Evolutionary conservation across 2,329 filamentous ascomycete genomes (phyloP), one percentile per base, ranked within the genome.

Genomic region (Pseudogymnoascus sp.): DNA sequence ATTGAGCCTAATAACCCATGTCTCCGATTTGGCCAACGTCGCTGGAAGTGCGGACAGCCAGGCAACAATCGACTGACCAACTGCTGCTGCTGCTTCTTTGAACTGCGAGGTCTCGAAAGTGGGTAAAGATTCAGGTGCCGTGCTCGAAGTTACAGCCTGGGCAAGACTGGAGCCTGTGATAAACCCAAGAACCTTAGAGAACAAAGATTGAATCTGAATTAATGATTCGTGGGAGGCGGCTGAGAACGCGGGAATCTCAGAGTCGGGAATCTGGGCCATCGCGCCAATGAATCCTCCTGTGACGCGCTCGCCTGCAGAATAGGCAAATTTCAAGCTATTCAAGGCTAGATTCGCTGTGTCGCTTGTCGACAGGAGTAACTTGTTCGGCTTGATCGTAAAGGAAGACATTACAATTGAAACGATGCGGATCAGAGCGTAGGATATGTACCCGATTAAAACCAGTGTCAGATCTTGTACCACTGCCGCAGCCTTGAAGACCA

Each of bases 181-280:
- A 7, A 65, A 58, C 16, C 50, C 25, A 16, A 43, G 61, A 18
- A 64, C 59, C 6, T 57, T 38, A 6, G 47, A 38, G 30, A 87
- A 72, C 33, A 82, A 76, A 33, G 74, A 74, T 70, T 89, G 85
- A 62, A 90, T 77, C 3, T 78, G 73, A 39, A 84, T 76, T 35
- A 92, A 75, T 7, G 89, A 86, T 62, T 86, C 84, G 69, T 92
- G 89, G 62, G 88, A 91, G 66, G 89, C 77, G 47, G 88, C 86
- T 0, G 89, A 92, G 68, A 92, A 92, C 68, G 87, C 85, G 58
- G 87, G 87, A 61, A 92, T 83, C 69, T 92, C 88, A 2, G 83
- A 78, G 60, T 79, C 69, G 4, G 69, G 77, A 4, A 74, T 65
- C 33, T 69, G 63, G 9, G 68, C 73, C 35, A 86, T 78, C 50